These are phyloP conservation scores for Chimonanthus praecox DNA, from an alignment of 164 flowering plant species.

Conservation along the genomic window DNA sequence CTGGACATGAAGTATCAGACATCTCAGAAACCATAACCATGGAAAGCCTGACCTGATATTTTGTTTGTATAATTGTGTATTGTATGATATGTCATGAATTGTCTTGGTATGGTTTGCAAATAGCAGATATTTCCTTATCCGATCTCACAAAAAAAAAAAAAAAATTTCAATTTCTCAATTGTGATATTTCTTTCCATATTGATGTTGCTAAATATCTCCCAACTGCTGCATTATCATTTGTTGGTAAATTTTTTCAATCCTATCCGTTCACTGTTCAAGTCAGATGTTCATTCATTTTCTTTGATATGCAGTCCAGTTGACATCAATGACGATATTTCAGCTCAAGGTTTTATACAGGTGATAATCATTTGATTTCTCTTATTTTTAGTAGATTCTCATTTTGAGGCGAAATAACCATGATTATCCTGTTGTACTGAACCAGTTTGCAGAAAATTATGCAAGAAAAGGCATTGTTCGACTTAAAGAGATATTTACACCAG, in stretches of 20 bases:
- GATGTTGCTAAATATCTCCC: not conserved
- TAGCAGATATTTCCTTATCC: not conserved
- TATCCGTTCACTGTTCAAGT: not conserved
- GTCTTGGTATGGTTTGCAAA: not conserved
- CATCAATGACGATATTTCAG: slow-evolving; percentile 71
- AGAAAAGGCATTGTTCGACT: slow-evolving; percentile 70
- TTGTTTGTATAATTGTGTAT: not conserved
- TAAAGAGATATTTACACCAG: slow-evolving; percentile 84
- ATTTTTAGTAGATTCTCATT: slow-evolving; percentile 1
- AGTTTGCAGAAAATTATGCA: slow-evolving; percentile 85
- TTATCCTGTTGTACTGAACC: slow-evolving; percentile 16
- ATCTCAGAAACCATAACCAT: not conserved
- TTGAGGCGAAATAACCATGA: slow-evolving; percentile 6
- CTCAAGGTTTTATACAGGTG: slow-evolving; percentile 93
- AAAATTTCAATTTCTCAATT: not conserved
- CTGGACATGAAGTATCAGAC: not conserved
- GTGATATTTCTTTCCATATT: not conserved
- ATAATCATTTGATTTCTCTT: not conserved
- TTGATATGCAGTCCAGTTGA: slow-evolving; percentile 76
- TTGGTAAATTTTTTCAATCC: not conserved
- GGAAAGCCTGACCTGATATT: not conserved
- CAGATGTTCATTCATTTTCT: not conserved
- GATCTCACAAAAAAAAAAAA: not conserved
- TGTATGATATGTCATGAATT: too few relatives aligned
- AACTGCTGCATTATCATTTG: not conserved